Evolutionary conservation across 805 yeast species (phyloP), one percentile per base, ranked within the genome.

Genomic region (Cyberlindnera mrakii): DNA sequence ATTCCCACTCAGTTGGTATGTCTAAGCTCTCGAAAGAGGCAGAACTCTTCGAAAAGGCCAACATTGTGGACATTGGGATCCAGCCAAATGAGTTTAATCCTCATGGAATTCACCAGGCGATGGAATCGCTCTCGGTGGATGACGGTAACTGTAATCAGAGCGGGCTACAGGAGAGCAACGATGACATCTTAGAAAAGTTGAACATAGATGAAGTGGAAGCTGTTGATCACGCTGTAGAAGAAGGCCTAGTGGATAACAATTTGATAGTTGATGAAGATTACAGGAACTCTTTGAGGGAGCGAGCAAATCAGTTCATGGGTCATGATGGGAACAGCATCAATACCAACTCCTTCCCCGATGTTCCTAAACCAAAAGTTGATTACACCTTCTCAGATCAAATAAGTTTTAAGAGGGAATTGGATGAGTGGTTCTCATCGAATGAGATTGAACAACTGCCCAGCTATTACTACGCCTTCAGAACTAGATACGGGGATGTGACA

Each of bases 191-290:
- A 3, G 47, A 45, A 14, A 45, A 57, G 8, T 66, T 70, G 60
- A 68, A 68, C 18, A 75, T 72, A 46, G 64, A 68, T 45, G 64
- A 74, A 35, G 78, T 74, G 40, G 77, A 71, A 45, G 69, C 29
- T 13, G 36, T 35, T 13, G 34, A 37, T 2, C 33, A 34, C n/a
- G 20, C 23, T 18, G 19, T 34, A 9, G 15, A 27, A 3, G 41
- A 66, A 47, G 63, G 67, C 40, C 68, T 67, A n/a, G 49, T 27
- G 3, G 61, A 54, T 40, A 48, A 47, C 35, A 57, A 57, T 25
- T 27, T 57, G n/a, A 30, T 39, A 2, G 68, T 65, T 1, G 68
- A 65, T 46, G 62, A 62, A 23, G 66, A 59, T 4, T 56, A 54
- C 43, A 63, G 62, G 45, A 48, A 51, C 39, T 55, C 63, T 29